Base-by-base conservation (phyloP, 805 yeast species). In the Clavispora fructus region DNA sequence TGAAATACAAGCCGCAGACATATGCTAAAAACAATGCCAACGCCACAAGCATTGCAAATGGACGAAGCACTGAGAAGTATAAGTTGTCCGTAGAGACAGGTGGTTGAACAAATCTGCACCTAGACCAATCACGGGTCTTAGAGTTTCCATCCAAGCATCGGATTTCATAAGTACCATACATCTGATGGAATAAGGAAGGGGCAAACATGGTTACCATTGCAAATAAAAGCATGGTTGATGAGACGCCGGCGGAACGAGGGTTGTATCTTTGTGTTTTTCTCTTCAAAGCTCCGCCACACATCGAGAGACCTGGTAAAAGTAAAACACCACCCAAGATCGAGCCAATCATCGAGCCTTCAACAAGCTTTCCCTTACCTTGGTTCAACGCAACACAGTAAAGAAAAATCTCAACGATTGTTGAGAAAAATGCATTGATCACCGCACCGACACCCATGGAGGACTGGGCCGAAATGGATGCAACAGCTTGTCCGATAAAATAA, bases 361-460 rank as follows among this genome's bases (percentile, higher is more conserved):
- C 99, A 23, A 94, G 74, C 44, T 81, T 78, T 1, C 96, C 96
- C 61, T 94, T 92, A 2, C 82, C 78, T 60, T 91, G 95, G 43
- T 79, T 73, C 49, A 94, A 71, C 0, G 99, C 98, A 17, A 92
- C 96, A 65, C 96, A 85, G 63, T 94, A 94, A 41, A 92, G 69
- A 63, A 84, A 94, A 8, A 94, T 86, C 63, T 94, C 99, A 7
- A 94, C 98, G 42, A 94, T 78, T 0, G 99, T 91, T 1, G 98
- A 91, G 74, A 94, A 94, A 59, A 94, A 92, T 0, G 99, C 99
- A 64, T 94, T 94, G 57, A 94, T 90, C 0, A 91, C 97, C 1
- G 99, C 99, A 71, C 98, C 98, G 49, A 94, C 82, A 27, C 98
- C 97, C 99, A 94, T 94, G 0, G 97, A 91, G 0, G 97, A 88